Conservation (phyloP, 345 rosid genomes). For the Corymbia maculata region DNA sequence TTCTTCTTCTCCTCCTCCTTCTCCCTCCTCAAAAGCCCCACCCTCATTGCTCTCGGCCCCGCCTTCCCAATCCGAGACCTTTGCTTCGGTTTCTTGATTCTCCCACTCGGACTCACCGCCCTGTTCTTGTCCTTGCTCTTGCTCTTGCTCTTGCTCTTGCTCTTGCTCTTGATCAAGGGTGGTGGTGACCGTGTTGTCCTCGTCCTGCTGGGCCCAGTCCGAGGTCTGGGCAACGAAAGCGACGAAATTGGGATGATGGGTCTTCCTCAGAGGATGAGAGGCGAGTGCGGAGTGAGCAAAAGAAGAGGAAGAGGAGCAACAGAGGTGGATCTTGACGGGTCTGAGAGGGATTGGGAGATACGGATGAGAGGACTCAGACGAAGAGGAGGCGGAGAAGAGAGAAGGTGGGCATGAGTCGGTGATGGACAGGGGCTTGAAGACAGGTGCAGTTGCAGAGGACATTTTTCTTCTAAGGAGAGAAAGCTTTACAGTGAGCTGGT, state of each 20-base stretch:
- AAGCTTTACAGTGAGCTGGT: background rate
- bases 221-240: conserved; percentile 50
- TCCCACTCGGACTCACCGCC: background rate
- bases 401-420: conserved; percentile 45
- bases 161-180: conserved; percentile 8
- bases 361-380: conserved; percentile 24
- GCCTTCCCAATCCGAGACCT: conserved; percentile 15
- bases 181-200: conserved; percentile 23
- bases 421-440: conserved; percentile 46
- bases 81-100: conserved; percentile 15
- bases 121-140: background rate
- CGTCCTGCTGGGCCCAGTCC: conserved; percentile 39
- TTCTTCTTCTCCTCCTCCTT: conserved; percentile 4
- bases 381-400: conserved; percentile 14
- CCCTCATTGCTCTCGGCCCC: conserved; percentile 12
- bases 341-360: conserved; percentile 18
- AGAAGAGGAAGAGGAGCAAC: background rate
- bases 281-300: conserved; percentile 1
- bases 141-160: background rate
- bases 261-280: conserved; percentile 20
- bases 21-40: background rate
- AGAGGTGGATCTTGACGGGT: conserved; percentile 8
- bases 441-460: conserved; percentile 29
- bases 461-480: conserved; percentile 6
- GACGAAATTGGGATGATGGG: conserved; percentile 25